Evolutionary conservation across 306 rosid genomes (phyloP).

Genomic region (Gynostemma pentaphyllum): DNA sequence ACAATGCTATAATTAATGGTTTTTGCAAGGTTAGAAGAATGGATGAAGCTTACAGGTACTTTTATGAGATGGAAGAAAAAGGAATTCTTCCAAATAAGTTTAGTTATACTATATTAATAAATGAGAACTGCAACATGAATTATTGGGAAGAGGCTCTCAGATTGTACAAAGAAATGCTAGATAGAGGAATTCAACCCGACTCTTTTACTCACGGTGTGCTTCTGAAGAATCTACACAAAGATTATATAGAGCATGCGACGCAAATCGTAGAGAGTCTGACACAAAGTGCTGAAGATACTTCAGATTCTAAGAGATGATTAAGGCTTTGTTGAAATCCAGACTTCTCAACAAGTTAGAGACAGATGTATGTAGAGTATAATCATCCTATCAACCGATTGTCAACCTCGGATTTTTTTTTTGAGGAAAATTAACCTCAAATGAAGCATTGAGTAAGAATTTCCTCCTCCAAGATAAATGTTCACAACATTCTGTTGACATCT

Average conservation of each 20-base stretch:
- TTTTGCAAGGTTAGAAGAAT: constrained; percentile 45
- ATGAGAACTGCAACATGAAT: constrained; percentile 46
- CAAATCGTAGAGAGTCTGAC: constrained; percentile 33
- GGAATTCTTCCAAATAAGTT: constrained; percentile 66
- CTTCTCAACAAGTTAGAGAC: neutral
- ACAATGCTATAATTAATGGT: constrained; percentile 72
- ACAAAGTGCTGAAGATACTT: constrained; percentile 24
- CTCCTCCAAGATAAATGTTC: neutral
- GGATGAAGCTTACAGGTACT: constrained; percentile 39
- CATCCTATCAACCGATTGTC: neutral
- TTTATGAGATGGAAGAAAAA: constrained; percentile 52
- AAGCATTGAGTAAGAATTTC: neutral
- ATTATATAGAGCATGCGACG: constrained; percentile 34
- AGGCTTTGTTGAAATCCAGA: neutral
- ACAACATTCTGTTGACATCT: neutral
- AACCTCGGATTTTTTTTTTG: neutral
- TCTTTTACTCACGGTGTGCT: constrained; percentile 56
- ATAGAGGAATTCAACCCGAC: constrained; percentile 61
- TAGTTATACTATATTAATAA: constrained; percentile 70
- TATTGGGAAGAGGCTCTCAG: constrained; percentile 62
- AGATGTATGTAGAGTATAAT: neutral
- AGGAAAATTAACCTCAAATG: neutral
- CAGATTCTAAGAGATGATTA: constrained; percentile 21
- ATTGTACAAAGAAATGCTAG: constrained; percentile 64
- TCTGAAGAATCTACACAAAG: constrained; percentile 40